Conservation (phyloP, 495 filamentous ascomycete species). For the Chaetomium tenue region DNA sequence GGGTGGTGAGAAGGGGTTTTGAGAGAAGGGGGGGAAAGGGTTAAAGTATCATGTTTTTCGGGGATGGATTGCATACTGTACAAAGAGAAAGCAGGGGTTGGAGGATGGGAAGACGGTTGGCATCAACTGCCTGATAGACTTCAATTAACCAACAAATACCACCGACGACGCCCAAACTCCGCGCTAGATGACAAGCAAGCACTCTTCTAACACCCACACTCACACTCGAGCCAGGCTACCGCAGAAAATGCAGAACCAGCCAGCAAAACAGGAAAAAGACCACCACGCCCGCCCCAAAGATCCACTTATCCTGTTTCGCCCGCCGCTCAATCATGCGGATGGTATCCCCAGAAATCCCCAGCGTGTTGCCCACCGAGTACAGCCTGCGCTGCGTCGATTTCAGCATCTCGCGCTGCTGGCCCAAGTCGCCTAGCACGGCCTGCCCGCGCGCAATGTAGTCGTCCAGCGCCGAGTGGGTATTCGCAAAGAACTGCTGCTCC, state of each 20-base stretch:
- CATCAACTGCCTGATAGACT: slow-evolving; percentile 3
- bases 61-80: background rate
- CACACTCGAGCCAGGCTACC: slow-evolving; percentile 41
- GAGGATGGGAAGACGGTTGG: background rate
- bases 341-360: slow-evolving; percentile 91
- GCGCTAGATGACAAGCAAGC: slow-evolving; percentile 25
- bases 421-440: slow-evolving; percentile 83
- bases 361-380: slow-evolving; percentile 89
- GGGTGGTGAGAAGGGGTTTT: too few relatives aligned
- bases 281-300: slow-evolving; percentile 85
- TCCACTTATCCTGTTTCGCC: slow-evolving; percentile 95
- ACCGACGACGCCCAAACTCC: slow-evolving; percentile 24
- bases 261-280: slow-evolving; percentile 93
- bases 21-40: slow-evolving; percentile 5
- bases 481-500: slow-evolving; percentile 81
- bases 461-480: slow-evolving; percentile 78
- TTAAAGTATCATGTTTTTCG: background rate
- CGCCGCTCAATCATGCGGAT: slow-evolving; percentile 93
- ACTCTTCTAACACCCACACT: background rate
- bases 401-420: slow-evolving; percentile 87
- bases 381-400: slow-evolving; percentile 89
- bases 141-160: slow-evolving; percentile 1
- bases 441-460: slow-evolving; percentile 90
- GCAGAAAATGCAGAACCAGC: slow-evolving; percentile 77
- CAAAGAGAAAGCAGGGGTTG: background rate